Evolutionary conservation across 768 basidiomycete genomes (phyloP).

Genomic region (Boletellus ananiceps): DNA sequence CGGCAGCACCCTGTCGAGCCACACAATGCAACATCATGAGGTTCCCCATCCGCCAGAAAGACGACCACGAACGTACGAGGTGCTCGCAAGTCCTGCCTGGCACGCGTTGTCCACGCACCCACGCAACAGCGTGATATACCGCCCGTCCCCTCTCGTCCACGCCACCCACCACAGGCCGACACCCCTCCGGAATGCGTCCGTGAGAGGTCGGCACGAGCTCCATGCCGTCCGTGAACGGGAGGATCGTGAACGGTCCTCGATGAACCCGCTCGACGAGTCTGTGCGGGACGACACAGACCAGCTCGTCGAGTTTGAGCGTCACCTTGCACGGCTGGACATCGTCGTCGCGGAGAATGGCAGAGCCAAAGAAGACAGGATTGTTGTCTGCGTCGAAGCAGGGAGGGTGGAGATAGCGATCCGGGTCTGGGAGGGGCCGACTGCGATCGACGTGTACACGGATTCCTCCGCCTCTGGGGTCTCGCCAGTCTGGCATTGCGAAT

Average conservation of each 20-base stretch:
- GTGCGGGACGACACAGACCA: background rate
- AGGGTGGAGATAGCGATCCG: slow-evolving; percentile 3
- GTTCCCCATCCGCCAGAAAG: background rate
- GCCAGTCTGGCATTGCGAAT: background rate
- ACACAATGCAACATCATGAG: background rate
- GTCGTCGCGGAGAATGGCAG: background rate
- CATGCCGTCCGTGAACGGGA: slow-evolving; percentile 7
- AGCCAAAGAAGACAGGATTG: slow-evolving; percentile 1
- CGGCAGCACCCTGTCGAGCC: background rate
- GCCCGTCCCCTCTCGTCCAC: background rate
- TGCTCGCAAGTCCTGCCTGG: slow-evolving; percentile 3
- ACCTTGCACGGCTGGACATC: slow-evolving; percentile 6
- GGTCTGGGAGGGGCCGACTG: background rate
- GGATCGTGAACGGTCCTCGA: slow-evolving; percentile 1
- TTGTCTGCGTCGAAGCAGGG: slow-evolving; percentile 5
- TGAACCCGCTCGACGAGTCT: background rate
- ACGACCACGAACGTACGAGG: background rate
- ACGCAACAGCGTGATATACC: background rate
- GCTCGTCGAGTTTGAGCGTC: background rate
- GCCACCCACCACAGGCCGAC: slow-evolving; percentile 1
- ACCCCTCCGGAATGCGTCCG: background rate
- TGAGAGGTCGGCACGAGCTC: slow-evolving; percentile 1
- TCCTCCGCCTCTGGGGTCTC: background rate
- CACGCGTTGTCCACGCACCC: background rate
- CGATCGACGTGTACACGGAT: slow-evolving; percentile 4